A percentile compares a stretch with the other conserved stretches of the same genome.
Evolutionary conservation across 148 eudicot species (phyloP).

Genomic region (Suaeda aralocaspica): DNA sequence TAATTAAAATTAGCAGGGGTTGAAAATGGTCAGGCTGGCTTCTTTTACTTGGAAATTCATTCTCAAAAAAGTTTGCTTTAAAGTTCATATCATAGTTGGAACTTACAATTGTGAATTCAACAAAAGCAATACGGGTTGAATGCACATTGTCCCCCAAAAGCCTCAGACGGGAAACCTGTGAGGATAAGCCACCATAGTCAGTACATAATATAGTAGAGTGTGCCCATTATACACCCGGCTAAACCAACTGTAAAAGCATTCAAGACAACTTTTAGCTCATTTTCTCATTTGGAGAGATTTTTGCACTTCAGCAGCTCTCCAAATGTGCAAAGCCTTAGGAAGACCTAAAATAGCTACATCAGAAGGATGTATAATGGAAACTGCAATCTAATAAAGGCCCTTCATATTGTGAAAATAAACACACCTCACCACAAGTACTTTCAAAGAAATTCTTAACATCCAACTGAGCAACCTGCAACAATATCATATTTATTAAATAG

Average conservation of each 20-base stretch:
- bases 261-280: not conserved
- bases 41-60: not conserved
- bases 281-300: not conserved
- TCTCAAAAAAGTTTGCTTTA: not conserved
- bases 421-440: slow-evolving; percentile 81
- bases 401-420: not conserved
- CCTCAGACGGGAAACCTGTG: slow-evolving; percentile 92
- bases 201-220: not conserved
- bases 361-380: not conserved
- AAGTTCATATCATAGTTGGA: not conserved
- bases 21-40: not conserved
- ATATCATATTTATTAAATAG: too few species aligned
- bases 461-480: slow-evolving; percentile 69
- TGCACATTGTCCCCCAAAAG: slow-evolving; percentile 90
- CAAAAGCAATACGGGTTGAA: slow-evolving; percentile 94
- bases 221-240: not conserved
- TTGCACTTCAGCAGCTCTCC: not conserved
- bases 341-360: not conserved
- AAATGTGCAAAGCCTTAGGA: not conserved
- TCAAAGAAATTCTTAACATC: slow-evolving; percentile 88
- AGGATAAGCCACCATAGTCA: not conserved
- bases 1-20: not conserved
- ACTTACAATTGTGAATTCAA: slow-evolving; percentile 69
- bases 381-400: not conserved
- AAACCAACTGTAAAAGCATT: not conserved